A percentile compares a stretch with the other conserved stretches of the same genome.
These are phyloP conservation scores for Pochonia chlamydosporia DNA, from an alignment of 2,329 filamentous ascomycete species.

Conservation along the genomic window DNA sequence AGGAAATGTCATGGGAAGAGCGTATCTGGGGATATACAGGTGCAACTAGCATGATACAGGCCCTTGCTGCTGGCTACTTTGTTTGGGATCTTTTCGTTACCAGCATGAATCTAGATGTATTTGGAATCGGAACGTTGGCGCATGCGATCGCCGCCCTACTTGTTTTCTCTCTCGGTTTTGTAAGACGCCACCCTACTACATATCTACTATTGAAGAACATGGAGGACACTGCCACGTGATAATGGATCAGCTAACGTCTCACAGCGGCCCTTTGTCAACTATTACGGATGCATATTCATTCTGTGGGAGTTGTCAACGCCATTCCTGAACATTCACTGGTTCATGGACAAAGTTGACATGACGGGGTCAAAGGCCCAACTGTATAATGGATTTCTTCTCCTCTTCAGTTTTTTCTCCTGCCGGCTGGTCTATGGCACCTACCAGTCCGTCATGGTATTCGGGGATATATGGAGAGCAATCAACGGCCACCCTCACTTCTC, in stretches of 20 bases:
- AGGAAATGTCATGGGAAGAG: conserved; percentile 58
- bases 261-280: conserved; percentile 78
- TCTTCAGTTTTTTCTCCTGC: conserved; percentile 69
- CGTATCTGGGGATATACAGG: conserved; percentile 76
- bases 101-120: conserved; percentile 60
- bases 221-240: not conserved
- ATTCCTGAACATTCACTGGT: conserved; percentile 88
- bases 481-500: conserved; percentile 30
- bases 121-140: conserved; percentile 69
- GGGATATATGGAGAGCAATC: conserved; percentile 57
- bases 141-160: conserved; percentile 69
- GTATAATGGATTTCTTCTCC: conserved; percentile 69
- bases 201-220: not conserved
- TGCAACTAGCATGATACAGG: conserved; percentile 65
- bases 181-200: conserved; percentile 39
- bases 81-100: conserved; percentile 76
- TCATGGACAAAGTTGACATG: conserved; percentile 79
- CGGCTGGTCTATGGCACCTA: conserved; percentile 75
- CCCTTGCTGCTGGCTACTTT: conserved; percentile 75
- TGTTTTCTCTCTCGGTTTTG: conserved; percentile 74
- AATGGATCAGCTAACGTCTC: conserved; percentile 4
- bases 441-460: conserved; percentile 62
- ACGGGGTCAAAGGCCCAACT: conserved; percentile 70
- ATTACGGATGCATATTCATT: conserved; percentile 74
- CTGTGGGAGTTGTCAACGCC: conserved; percentile 83